phyloP scores from a whole-genome alignment of 495 filamentous ascomycete species.

The Pyrenula aspistea region DNA sequence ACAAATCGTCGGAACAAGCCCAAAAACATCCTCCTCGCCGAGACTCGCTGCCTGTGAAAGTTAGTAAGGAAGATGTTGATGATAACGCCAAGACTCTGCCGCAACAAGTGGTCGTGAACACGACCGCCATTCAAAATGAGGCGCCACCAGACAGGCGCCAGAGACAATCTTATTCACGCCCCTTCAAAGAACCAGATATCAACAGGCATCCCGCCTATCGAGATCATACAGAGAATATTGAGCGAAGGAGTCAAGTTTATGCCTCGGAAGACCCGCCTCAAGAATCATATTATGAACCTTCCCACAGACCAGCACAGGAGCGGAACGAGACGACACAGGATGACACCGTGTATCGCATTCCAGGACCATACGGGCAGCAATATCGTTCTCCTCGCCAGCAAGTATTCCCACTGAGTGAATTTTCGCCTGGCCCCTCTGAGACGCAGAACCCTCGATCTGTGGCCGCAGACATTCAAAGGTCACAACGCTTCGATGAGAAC shows the following conservation, averaged over 20 bases:
- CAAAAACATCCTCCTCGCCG: background rate
- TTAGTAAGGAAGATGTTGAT: too few species aligned
- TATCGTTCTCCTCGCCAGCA: background rate
- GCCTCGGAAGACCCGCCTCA: constrained; percentile 1
- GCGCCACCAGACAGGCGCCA: constrained; percentile 10
- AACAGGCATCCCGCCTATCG: constrained; percentile 13
- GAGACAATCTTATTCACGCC: constrained; percentile 15
- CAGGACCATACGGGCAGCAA: constrained; percentile 7
- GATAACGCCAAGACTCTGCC: too few species aligned
- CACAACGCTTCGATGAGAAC: background rate
- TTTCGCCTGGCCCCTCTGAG: background rate
- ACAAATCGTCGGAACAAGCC: background rate
- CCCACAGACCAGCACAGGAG: constrained; percentile 13
- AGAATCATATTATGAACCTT: constrained; percentile 11
- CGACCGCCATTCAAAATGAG: constrained; percentile 5
- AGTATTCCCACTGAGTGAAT: background rate
- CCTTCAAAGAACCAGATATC: constrained; percentile 12
- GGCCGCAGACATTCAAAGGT: background rate
- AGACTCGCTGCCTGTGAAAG: background rate
- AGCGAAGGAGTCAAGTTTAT: constrained; percentile 12
- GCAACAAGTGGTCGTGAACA: constrained; percentile 10
- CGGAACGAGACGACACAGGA: constrained; percentile 21
- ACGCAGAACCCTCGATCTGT: background rate
- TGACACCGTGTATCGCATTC: constrained; percentile 20
- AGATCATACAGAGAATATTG: constrained; percentile 8